Base-by-base conservation (phyloP, 2,329 filamentous ascomycete species). In the Ophiostoma quercus region DNA sequence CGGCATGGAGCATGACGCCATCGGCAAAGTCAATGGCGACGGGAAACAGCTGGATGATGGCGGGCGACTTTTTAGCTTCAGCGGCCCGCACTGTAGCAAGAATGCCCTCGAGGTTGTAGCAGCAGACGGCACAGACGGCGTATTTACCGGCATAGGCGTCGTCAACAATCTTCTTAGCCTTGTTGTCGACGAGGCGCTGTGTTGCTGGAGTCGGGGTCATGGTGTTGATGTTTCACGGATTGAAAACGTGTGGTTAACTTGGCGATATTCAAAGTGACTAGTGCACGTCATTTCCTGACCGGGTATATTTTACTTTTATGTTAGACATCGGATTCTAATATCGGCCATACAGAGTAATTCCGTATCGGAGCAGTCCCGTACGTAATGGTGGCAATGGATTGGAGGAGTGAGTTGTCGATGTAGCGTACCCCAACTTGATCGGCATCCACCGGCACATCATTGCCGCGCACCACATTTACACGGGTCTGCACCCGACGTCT, bases 91-190 rank as follows among this genome's bases (percentile, higher is more conserved):
- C 85, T 14, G 86, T 85, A 14, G 88, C 89, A 3, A 91, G 81
- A 73, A 92, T 88, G 66, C 86, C 87, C 79, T 92, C 90, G 71
- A 91, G 80, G 76, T 92, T 90, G 82, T 91, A 90, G 70, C 77
- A 81, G 79, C 88, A 77, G 16, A 69, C 66, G 11, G 69, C 72
- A 0, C 47, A 47, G 7, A 73, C 43, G 8, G 68, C 69, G 19
- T 73, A 73, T 2, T 63, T 22, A 32, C 69, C 69, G 4, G 51
- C 68, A 14, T n/a, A 37, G 12, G 72, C 72, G 1, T 41, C 65
- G 14, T 72, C 65, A 9, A 72, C 69, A 7, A 73, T 71, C 65
- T 63, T 63, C 14, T 63, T 63, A 19, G 60, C 60, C 29, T 37
- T 32, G 60, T 63, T 63, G 29, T 37, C 51, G 9, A 57, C 22